Percentiles rank a stretch among this genome's conserved stretches.
phyloP scores from a whole-genome alignment of 345 rosid species.

The Syzygium oleosum region DNA sequence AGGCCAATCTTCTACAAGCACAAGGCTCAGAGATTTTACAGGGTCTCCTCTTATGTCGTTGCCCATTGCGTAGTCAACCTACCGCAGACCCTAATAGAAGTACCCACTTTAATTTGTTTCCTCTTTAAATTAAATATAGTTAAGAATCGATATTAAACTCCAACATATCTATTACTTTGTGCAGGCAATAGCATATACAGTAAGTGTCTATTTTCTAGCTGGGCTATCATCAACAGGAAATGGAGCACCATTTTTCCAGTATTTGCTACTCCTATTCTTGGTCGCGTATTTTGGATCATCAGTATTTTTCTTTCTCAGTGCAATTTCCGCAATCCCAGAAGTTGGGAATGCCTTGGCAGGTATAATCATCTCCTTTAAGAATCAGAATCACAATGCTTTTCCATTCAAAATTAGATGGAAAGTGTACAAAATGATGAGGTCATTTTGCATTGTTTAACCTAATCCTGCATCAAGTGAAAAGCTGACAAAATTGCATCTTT shows the following conservation, averaged over 20 bases:
- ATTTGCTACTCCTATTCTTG: constrained; percentile 8
- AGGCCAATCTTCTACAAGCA: constrained; percentile 26
- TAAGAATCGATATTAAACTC: not conserved
- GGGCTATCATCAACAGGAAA: constrained; percentile 13
- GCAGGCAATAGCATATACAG: constrained; percentile 18
- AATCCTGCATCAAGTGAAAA: not conserved
- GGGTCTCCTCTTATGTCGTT: constrained; percentile 21
- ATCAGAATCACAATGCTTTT: not conserved
- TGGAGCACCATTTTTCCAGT: constrained; percentile 11
- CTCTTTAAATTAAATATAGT: not conserved
- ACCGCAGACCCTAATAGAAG: constrained; percentile 26
- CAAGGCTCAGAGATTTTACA: constrained; percentile 19
- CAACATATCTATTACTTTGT: not conserved
- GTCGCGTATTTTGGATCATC: constrained; percentile 24
- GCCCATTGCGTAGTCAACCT: constrained; percentile 23
- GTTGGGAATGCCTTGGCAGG: constrained; percentile 30
- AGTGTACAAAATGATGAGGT: not conserved
- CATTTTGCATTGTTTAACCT: not conserved
- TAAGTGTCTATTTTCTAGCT: constrained; percentile 16
- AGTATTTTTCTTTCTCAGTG: constrained; percentile 16
- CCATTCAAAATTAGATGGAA: not conserved
- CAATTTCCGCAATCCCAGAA: constrained; percentile 27
- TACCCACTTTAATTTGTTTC: not conserved
- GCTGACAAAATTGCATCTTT: not conserved
- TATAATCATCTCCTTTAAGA: not conserved